These are phyloP conservation scores for Paraphaeosphaeria sporulosa DNA, from an alignment of 2,329 filamentous ascomycete genomes.

Conservation along the genomic window DNA sequence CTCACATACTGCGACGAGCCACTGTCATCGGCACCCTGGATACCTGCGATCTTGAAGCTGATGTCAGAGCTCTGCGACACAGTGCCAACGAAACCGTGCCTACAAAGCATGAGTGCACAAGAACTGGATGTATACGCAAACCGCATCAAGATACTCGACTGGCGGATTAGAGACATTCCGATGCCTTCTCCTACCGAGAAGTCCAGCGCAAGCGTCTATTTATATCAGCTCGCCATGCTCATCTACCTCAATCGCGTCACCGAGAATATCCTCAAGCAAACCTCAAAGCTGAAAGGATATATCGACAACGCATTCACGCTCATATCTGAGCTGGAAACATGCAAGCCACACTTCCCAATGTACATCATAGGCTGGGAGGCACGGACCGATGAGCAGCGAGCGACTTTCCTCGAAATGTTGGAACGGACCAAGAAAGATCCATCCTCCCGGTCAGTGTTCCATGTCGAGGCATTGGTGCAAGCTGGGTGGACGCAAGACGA, in stretches of 20 bases:
- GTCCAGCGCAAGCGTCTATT: neutral
- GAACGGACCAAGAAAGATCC: constrained; percentile 18
- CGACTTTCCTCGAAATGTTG: constrained; percentile 26
- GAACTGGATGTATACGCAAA: constrained; percentile 16
- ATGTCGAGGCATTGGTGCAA: constrained; percentile 20
- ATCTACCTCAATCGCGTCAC: constrained; percentile 25
- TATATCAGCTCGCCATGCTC: constrained; percentile 24
- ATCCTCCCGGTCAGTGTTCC: constrained; percentile 19
- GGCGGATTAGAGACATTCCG: constrained; percentile 19
- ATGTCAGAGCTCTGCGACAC: constrained; percentile 22
- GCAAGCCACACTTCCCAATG: constrained; percentile 37
- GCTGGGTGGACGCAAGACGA: constrained; percentile 31
- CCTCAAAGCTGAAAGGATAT: constrained; percentile 7
- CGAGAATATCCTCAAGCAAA: constrained; percentile 17
- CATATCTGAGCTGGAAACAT: constrained; percentile 26
- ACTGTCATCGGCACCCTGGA: neutral
- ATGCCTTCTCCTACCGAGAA: neutral
- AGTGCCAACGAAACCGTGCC: constrained; percentile 7
- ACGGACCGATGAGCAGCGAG: constrained; percentile 35
- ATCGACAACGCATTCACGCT: constrained; percentile 19
- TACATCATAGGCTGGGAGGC: constrained; percentile 41
- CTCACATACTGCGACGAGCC: neutral
- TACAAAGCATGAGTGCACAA: constrained; percentile 5
- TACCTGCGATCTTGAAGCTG: constrained; percentile 11
- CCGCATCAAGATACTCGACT: constrained; percentile 20